Conservation (phyloP, 352 stramenopile species). For the Phytophthora palmivora region DNA sequence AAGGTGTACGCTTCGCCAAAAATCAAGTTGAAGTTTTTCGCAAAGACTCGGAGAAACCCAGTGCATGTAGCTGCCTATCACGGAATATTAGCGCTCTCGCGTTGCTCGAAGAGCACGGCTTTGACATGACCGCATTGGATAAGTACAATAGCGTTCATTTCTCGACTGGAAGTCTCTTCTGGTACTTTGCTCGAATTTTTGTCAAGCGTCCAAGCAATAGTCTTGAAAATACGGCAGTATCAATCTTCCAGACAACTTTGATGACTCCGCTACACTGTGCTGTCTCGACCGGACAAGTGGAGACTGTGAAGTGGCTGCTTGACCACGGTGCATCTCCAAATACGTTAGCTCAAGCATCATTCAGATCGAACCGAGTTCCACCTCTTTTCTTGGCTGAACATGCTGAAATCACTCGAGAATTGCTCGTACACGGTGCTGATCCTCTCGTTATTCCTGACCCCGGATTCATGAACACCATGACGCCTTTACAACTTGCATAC, state of each 20-base stretch:
- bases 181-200: constrained; percentile 66
- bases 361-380: too few species aligned
- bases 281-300: constrained; percentile 61
- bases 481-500: constrained; percentile 71
- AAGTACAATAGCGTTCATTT: constrained; percentile 72
- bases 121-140: constrained; percentile 60
- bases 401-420: constrained; percentile 52
- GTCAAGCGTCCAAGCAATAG: constrained; percentile 35
- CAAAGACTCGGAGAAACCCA: constrained; percentile 64
- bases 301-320: constrained; percentile 68
- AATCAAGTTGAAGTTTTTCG: constrained; percentile 61
- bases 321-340: constrained; percentile 42
- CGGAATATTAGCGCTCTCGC: constrained; percentile 68
- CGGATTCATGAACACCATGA: constrained; percentile 79
- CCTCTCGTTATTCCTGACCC: constrained; percentile 68
- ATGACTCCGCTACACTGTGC: constrained; percentile 76
- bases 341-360: constrained; percentile 49
- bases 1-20: constrained; percentile 47
- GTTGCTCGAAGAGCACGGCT: constrained; percentile 53
- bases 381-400: constrained; percentile 77
- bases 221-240: constrained; percentile 55
- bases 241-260: constrained; percentile 74
- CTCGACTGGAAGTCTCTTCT: constrained; percentile 76
- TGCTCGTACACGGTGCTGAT: constrained; percentile 63
- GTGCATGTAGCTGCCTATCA: constrained; percentile 71